phyloP scores from a whole-genome alignment of 2,329 filamentous ascomycete species.

The Helminthosporium solani region DNA sequence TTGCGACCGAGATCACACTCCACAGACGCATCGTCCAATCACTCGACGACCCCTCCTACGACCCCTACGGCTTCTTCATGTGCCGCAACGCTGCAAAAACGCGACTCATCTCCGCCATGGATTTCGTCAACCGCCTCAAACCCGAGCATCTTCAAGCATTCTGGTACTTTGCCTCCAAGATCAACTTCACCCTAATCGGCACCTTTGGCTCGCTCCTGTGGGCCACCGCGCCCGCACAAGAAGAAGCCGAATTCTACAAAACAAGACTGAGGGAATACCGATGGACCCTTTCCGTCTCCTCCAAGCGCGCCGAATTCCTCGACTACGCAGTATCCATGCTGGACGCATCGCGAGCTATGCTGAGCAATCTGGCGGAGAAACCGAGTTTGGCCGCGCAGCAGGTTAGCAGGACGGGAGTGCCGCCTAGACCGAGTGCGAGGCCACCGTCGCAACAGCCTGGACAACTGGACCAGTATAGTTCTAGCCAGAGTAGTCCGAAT shows the following conservation, averaged over 20 bases:
- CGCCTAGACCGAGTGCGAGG: conserved; percentile 10
- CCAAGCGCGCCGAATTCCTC: conserved; percentile 62
- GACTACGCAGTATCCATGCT: conserved; percentile 49
- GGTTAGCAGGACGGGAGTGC: conserved; percentile 42
- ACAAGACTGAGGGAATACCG: conserved; percentile 83
- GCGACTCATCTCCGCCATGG: conserved; percentile 91
- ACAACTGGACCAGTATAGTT: background rate
- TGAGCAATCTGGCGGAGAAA: conserved; percentile 49
- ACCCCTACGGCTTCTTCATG: conserved; percentile 85
- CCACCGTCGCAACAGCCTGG: background rate
- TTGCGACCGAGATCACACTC: conserved; percentile 89
- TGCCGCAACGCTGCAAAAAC: conserved; percentile 93
- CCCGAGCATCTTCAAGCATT: conserved; percentile 85
- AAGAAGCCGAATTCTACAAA: conserved; percentile 92
- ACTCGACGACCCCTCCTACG: conserved; percentile 58
- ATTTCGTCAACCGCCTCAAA: conserved; percentile 90
- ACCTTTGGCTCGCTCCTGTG: conserved; percentile 89
- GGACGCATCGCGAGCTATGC: conserved; percentile 47
- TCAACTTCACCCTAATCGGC: conserved; percentile 91
- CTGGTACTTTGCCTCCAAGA: conserved; percentile 87
- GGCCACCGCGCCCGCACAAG: conserved; percentile 81
- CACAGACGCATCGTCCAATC: conserved; percentile 89
- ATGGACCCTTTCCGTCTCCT: conserved; percentile 88
- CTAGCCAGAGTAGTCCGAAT: background rate
- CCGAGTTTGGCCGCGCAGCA: conserved; percentile 42